These are phyloP conservation scores for Naematelia encephala DNA, from an alignment of 768 basidiomycete genomes.

Conservation along the genomic window DNA sequence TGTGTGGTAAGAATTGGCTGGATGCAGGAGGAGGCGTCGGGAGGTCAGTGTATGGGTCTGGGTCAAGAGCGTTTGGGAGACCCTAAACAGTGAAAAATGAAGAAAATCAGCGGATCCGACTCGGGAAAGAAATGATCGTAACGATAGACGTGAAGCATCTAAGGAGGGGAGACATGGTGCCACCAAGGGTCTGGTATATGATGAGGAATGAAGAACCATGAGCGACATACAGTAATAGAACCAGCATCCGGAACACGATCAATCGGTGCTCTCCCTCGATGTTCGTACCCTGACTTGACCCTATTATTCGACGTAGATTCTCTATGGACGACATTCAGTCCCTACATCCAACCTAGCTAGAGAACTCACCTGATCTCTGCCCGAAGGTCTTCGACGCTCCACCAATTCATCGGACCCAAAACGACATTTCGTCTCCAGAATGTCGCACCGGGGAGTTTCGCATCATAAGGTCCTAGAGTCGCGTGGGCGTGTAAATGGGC, in stretches of 20 bases:
- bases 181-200: too few species aligned
- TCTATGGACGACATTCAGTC: constrained; percentile 50
- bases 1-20: neutral
- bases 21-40: neutral
- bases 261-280: constrained; percentile 63
- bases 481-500: constrained; percentile 41
- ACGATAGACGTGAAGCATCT: too few species aligned
- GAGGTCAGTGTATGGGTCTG: constrained; percentile 12
- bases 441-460: constrained; percentile 27
- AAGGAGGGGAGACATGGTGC: too few species aligned
- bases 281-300: constrained; percentile 68
- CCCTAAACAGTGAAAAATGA: constrained; percentile 15
- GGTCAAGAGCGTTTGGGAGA: constrained; percentile 32
- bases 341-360: neutral
- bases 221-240: constrained; percentile 25
- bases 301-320: constrained; percentile 79
- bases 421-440: constrained; percentile 40
- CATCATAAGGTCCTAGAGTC: constrained; percentile 31
- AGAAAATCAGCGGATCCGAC: too few species aligned
- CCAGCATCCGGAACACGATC: constrained; percentile 71
- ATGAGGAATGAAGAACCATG: neutral
- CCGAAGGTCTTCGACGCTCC: constrained; percentile 36
- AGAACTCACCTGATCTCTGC: constrained; percentile 42
- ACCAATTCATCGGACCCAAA: constrained; percentile 38
- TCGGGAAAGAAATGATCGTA: too few species aligned